Base-by-base conservation (phyloP, 305 asterid species). In the Striga hermonthica region DNA sequence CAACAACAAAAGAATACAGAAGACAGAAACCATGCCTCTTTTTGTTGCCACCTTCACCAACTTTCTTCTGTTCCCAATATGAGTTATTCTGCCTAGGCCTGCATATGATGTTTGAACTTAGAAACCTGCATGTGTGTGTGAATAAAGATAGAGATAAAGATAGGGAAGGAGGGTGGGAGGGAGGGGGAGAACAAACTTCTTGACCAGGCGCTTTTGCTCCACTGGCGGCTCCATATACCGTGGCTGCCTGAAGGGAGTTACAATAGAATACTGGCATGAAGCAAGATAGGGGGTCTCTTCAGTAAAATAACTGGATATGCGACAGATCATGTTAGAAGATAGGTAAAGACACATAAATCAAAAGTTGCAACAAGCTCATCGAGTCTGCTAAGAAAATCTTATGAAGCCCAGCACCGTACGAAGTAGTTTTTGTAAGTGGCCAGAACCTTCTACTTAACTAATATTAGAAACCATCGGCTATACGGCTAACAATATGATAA, bases 31-130 rank as follows among this genome's bases (percentile, higher is more conserved):
- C 85, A 70, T 75, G 69, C 86, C 86, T 78, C 62, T 79, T 81
- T 65, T 72, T 82, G 62, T 74, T 69, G 55, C 86, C 84, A 72
- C 82, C 82, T 72, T 73, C 81, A 43, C 75, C 13, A 0, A 73
- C 55, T 72, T 76, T 78, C 71, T 78, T 81, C 37, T 70, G 70
- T 40, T 67, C 81, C 80, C 74, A 67, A 47, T 6, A 55, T 49
- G 83, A 74, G 50, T 71, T 10, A 36, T 71, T 60, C 56, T 75
- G 74, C 66, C 81, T 78, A 14, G 75, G 73, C 79, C 86, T 81
- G 80, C 75, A 75, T 63, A 70, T 60, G 39, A 75, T 60, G 68
- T 41, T 44, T 8, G 69, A 36, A 69, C 14, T 73, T 47, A 81
- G 76, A 59, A 78, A 64, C 74, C 68, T 9, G 8, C 10, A 49